A percentile compares a stretch with the other conserved stretches of the same genome.
Conservation (phyloP, 2,329 filamentous ascomycete species). For the Trichoderma koningiopsis region DNA sequence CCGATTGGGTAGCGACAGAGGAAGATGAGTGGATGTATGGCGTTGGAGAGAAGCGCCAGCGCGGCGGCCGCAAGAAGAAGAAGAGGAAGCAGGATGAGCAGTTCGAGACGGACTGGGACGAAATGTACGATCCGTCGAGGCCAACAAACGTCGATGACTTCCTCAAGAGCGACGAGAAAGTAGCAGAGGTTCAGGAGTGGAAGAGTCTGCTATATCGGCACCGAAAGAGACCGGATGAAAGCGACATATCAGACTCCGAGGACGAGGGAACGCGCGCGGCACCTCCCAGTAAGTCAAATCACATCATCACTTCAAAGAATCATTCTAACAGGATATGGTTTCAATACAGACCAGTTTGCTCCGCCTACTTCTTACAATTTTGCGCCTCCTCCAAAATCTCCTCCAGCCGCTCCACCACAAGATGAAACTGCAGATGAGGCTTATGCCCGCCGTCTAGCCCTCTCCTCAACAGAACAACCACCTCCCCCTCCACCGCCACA, state of each 20-base stretch:
- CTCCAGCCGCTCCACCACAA: slow-evolving; percentile 52
- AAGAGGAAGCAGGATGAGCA: slow-evolving; percentile 62
- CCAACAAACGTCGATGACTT: slow-evolving; percentile 88
- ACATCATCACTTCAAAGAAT: background rate
- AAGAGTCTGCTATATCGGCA: slow-evolving; percentile 78
- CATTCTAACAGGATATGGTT: background rate
- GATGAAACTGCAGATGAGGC: slow-evolving; percentile 70
- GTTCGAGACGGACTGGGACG: slow-evolving; percentile 80
- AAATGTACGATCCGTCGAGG: slow-evolving; percentile 81
- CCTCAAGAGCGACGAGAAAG: slow-evolving; percentile 78
- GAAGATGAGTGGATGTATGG: slow-evolving; percentile 81
- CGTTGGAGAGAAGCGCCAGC: slow-evolving; percentile 65
- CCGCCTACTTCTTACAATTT: slow-evolving; percentile 60
- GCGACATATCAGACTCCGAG: slow-evolving; percentile 46
- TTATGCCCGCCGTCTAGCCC: slow-evolving; percentile 62
- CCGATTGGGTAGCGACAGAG: slow-evolving; percentile 76
- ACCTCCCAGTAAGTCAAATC: slow-evolving; percentile 39
- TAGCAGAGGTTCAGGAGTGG: slow-evolving; percentile 81
- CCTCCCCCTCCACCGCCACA: slow-evolving; percentile 38
- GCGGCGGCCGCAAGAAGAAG: slow-evolving; percentile 79
- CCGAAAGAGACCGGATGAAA: slow-evolving; percentile 49
- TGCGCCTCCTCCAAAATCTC: slow-evolving; percentile 56
- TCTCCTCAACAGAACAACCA: slow-evolving; percentile 51
- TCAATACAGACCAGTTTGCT: slow-evolving; percentile 57
- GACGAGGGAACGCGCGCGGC: slow-evolving; percentile 36